phyloP scores from a whole-genome alignment of 2,329 filamentous ascomycete genomes.

The Aphanoascus verrucosus region DNA sequence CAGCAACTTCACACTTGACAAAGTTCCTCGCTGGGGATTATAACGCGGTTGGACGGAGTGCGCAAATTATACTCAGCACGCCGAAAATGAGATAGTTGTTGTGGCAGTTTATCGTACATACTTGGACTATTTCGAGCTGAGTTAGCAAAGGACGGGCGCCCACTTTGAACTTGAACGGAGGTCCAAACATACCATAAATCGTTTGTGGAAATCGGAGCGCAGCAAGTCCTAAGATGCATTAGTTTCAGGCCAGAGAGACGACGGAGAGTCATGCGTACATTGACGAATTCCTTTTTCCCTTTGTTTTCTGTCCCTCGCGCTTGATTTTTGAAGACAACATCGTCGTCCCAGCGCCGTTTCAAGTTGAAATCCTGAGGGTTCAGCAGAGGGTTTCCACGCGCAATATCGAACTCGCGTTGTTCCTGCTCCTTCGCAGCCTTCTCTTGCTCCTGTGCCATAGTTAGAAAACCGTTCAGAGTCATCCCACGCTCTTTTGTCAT shows the following conservation, averaged over 20 bases:
- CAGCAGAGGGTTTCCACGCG: conserved; percentile 80
- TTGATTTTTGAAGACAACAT: conserved; percentile 99
- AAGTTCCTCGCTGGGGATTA: too few relatives aligned
- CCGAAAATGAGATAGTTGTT: neutral
- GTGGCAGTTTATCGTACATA: conserved; percentile 14
- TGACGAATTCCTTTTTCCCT: conserved; percentile 92
- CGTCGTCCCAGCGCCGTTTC: conserved; percentile 85
- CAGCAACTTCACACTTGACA: neutral
- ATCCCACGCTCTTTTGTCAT: conserved; percentile 7
- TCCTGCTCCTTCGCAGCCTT: conserved; percentile 71
- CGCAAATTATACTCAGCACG: neutral
- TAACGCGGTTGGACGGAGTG: neutral
- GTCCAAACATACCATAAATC: conserved; percentile 59
- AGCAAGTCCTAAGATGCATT: conserved; percentile 57
- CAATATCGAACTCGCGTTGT: conserved; percentile 75
- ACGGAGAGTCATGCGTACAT: conserved; percentile 44
- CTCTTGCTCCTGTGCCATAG: conserved; percentile 56
- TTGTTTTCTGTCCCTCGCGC: conserved; percentile 88
- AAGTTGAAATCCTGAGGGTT: conserved; percentile 82
- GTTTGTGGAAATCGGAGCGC: conserved; percentile 92
- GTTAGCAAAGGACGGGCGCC: neutral
- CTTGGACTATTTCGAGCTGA: conserved; percentile 11
- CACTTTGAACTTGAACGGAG: neutral
- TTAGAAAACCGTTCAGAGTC: neutral
- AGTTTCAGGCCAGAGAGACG: conserved; percentile 17